Evolutionary conservation across 257 asterid genomes (phyloP).

Genomic region (Jacaranda mimosifolia): DNA sequence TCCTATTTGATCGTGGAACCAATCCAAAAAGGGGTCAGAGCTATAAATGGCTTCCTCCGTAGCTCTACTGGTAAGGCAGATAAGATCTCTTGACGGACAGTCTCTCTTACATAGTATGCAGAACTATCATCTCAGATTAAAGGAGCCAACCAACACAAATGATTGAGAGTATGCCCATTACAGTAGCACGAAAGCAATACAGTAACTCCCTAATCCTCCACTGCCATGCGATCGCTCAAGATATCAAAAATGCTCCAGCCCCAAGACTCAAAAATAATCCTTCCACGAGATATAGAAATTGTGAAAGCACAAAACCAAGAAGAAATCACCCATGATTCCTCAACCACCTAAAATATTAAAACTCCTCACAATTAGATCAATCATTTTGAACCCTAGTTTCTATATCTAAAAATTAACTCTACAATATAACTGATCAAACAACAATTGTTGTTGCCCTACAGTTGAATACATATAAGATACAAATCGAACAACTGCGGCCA

Average conservation of each 20-base stretch:
- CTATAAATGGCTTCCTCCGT: too few species aligned
- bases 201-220: too few species aligned
- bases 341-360: conserved; percentile 14
- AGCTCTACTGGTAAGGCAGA: too few species aligned
- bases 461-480: conserved; percentile 48
- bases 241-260: not conserved
- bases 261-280: not conserved
- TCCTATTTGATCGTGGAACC: too few species aligned
- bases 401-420: conserved; percentile 38
- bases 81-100: too few species aligned
- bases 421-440: conserved; percentile 33
- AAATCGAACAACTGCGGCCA: conserved; percentile 38
- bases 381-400: conserved; percentile 28
- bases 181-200: too few species aligned
- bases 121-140: too few species aligned
- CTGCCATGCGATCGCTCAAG: not conserved
- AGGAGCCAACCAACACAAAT: too few species aligned
- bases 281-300: not conserved
- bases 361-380: conserved; percentile 14
- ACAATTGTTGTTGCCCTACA: conserved; percentile 36
- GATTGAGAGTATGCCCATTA: too few species aligned
- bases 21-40: too few species aligned
- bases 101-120: too few species aligned
- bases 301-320: conserved; percentile 22
- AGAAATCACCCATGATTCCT: conserved; percentile 23